Conservation (phyloP, 306 rosid genomes). For the Hippophae rhamnoides region DNA sequence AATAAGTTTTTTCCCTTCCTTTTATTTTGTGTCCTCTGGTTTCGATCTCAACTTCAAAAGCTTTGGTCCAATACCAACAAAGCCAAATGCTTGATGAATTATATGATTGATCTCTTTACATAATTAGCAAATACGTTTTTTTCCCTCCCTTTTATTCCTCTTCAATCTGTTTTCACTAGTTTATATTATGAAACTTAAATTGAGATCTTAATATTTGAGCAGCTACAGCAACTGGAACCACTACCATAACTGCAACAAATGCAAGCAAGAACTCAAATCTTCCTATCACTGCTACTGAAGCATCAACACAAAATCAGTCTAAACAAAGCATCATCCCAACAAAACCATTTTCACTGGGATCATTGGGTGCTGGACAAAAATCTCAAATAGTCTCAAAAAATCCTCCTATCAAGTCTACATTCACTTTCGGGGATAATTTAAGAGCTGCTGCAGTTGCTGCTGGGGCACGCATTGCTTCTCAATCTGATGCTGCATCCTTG, state of each 20-base stretch:
- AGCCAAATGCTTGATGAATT: no score
- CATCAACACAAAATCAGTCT: constrained; percentile 28
- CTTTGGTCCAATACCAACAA: no score
- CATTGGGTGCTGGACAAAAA: constrained; percentile 31
- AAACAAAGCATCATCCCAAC: constrained; percentile 25
- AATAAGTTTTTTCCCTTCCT: no score
- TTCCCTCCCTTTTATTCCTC: no score
- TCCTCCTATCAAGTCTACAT: constrained; percentile 29
- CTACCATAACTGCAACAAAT: constrained; percentile 17
- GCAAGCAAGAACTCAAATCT: constrained; percentile 26
- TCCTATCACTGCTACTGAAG: constrained; percentile 24
- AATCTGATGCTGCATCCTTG: constrained; percentile 42
- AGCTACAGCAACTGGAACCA: constrained; percentile 20
- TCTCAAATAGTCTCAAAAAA: constrained; percentile 32
- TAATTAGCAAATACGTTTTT: no score
- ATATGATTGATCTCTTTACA: no score
- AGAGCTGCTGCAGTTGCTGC: constrained; percentile 55
- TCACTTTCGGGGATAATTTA: constrained; percentile 26
- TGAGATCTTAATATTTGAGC: background rate
- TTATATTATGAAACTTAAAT: no score
- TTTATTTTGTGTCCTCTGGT: no score
- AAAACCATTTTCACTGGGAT: constrained; percentile 22
- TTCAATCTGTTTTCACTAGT: no score
- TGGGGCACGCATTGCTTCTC: constrained; percentile 57
- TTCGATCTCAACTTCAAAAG: no score